Evolutionary conservation across 2,329 filamentous ascomycete species (phyloP).

Genomic region (Lecanosticta acicola): DNA sequence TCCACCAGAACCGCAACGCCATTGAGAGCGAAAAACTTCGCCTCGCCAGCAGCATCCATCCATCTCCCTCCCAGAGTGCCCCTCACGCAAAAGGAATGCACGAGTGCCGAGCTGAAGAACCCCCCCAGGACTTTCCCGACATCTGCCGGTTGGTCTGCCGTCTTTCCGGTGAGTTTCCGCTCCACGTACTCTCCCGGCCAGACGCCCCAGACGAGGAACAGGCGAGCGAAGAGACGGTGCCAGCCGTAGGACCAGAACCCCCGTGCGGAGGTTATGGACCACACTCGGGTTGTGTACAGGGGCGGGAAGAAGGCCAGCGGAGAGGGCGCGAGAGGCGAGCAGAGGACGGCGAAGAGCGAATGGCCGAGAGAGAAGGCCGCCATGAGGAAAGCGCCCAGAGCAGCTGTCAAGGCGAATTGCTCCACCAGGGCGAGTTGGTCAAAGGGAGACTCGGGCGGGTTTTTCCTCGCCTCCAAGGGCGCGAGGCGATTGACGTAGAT

Average conservation of each 20-base stretch:
- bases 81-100: conserved; percentile 39
- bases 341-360: conserved; percentile 38
- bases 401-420: conserved; percentile 36
- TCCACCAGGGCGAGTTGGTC: conserved; percentile 32
- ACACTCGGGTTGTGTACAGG: conserved; percentile 40
- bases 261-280: conserved; percentile 38
- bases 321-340: conserved; percentile 36
- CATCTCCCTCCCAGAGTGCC: conserved; percentile 37
- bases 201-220: conserved; percentile 43
- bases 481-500: conserved; percentile 31
- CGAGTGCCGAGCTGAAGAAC: conserved; percentile 38
- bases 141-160: conserved; percentile 34
- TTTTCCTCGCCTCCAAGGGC: conserved; percentile 9
- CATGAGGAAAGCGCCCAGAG: conserved; percentile 42
- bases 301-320: conserved; percentile 42
- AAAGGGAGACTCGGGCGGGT: conserved; percentile 25
- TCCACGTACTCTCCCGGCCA: conserved; percentile 44
- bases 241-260: conserved; percentile 43
- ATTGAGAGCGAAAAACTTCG: conserved; percentile 31
- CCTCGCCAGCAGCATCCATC: conserved; percentile 29
- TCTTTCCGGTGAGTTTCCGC: conserved; percentile 36
- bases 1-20: conserved; percentile 29
- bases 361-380: conserved; percentile 40
- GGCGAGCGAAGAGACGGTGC: conserved; percentile 41
- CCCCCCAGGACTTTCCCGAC: conserved; percentile 42